Evolutionary conservation across 108 stramenopile species (phyloP).

Genomic region (Bacterosira constricta): DNA sequence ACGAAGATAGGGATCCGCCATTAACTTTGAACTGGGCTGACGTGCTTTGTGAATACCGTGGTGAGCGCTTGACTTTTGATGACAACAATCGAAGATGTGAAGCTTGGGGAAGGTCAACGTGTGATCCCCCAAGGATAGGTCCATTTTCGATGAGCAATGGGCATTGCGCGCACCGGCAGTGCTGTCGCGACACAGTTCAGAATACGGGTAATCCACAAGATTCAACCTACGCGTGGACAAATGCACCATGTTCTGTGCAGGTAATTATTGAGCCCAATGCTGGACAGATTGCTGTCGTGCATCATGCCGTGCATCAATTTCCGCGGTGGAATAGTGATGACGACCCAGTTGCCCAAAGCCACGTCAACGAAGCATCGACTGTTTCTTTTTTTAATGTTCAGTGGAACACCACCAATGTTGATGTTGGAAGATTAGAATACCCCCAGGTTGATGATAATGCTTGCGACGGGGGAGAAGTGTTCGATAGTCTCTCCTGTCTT

Average conservation of each 20-base stretch:
- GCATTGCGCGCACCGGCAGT: slow-evolving; percentile 21
- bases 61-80: slow-evolving; percentile 33
- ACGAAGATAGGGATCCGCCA: neutral
- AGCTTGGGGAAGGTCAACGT: slow-evolving; percentile 12
- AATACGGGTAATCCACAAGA: neutral
- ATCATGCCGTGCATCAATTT: slow-evolving; percentile 15
- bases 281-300: slow-evolving; percentile 60
- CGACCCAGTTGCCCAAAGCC: slow-evolving; percentile 2
- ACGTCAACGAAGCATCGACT: slow-evolving; percentile 16
- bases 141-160: neutral
- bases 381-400: slow-evolving; percentile 33
- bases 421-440: slow-evolving; percentile 17
- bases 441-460: slow-evolving; percentile 24
- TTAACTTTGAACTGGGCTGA: slow-evolving; percentile 1
- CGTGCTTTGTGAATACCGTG: slow-evolving; percentile 25
- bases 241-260: slow-evolving; percentile 35
- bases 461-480: slow-evolving; percentile 30
- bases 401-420: slow-evolving; percentile 25
- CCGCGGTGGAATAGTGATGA: neutral
- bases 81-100: slow-evolving; percentile 16
- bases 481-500: slow-evolving; percentile 30
- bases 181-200: slow-evolving; percentile 3
- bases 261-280: slow-evolving; percentile 56
- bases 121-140: slow-evolving; percentile 16
- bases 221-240: slow-evolving; percentile 49